Evolutionary conservation across 176 grass and related monocot species (phyloP).

Genomic region (Secale cereale): DNA sequence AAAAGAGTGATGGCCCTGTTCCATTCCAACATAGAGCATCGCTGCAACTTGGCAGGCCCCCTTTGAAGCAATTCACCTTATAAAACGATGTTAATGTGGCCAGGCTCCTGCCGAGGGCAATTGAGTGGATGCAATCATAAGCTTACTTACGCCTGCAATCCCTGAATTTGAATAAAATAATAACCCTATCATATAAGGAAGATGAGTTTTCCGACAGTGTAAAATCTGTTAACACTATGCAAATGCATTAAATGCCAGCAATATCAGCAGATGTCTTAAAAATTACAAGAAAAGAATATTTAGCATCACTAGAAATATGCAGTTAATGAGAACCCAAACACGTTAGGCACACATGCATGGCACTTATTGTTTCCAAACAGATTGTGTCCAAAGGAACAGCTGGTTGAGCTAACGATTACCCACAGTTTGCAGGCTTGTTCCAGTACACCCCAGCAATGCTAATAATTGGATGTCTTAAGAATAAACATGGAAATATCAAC

Average conservation of each 20-base stretch:
- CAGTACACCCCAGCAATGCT: neutral
- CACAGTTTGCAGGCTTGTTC: neutral
- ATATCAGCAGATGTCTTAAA: neutral
- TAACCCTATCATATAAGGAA: neutral
- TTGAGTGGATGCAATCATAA: neutral
- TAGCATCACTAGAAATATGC: neutral
- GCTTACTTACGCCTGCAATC: constrained; percentile 1
- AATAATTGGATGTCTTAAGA: neutral
- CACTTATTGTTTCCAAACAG: neutral
- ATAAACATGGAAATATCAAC: neutral
- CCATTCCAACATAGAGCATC: neutral
- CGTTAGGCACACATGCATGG: neutral
- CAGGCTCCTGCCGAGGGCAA: neutral
- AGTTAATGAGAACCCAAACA: neutral
- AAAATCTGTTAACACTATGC: neutral
- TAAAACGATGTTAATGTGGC: constrained; percentile 1
- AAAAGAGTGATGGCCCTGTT: neutral
- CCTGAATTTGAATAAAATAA: constrained; percentile 5
- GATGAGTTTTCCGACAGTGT: neutral
- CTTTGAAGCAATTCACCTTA: neutral
- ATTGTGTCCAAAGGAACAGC: neutral
- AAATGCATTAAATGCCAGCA: neutral
- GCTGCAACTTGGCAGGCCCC: neutral
- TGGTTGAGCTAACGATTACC: neutral
- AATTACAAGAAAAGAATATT: neutral